phyloP scores from a whole-genome alignment of 495 filamentous ascomycete genomes.

The Schizothecium vesticola region DNA sequence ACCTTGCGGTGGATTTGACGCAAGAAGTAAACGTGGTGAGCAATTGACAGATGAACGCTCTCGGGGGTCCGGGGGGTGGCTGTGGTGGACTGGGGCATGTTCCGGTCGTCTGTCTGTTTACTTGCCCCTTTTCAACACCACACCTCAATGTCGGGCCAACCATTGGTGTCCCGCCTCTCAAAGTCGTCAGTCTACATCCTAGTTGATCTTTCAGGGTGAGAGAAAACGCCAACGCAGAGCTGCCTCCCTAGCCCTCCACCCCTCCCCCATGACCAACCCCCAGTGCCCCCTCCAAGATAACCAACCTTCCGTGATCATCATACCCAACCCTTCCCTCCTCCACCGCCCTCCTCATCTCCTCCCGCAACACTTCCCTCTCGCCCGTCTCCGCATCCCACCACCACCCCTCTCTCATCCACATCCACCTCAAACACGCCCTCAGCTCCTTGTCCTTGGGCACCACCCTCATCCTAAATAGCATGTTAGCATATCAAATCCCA shows the following conservation, averaged over 20 bases:
- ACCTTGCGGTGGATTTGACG: neutral
- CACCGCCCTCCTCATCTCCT: conserved; percentile 54
- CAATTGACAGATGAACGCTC: neutral
- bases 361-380: conserved; percentile 50
- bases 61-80: neutral
- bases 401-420: conserved; percentile 81
- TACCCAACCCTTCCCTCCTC: conserved; percentile 54
- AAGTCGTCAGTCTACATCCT: no score
- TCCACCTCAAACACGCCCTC: conserved; percentile 78
- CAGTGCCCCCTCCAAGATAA: conserved; percentile 23
- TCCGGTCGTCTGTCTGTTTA: neutral
- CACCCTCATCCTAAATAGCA: conserved; percentile 57
- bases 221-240: neutral
- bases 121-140: neutral
- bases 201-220: no score
- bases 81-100: neutral
- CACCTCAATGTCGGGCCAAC: neutral
- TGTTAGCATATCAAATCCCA: neutral
- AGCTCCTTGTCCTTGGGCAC: conserved; percentile 85
- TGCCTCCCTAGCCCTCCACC: neutral
- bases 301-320: conserved; percentile 51
- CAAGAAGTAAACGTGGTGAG: neutral
- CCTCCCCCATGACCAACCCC: neutral
- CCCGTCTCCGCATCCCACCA: conserved; percentile 74
- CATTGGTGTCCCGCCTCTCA: no score